Conservation (phyloP, 192 early-diverging fungal species). For the Podila verticillata region DNA sequence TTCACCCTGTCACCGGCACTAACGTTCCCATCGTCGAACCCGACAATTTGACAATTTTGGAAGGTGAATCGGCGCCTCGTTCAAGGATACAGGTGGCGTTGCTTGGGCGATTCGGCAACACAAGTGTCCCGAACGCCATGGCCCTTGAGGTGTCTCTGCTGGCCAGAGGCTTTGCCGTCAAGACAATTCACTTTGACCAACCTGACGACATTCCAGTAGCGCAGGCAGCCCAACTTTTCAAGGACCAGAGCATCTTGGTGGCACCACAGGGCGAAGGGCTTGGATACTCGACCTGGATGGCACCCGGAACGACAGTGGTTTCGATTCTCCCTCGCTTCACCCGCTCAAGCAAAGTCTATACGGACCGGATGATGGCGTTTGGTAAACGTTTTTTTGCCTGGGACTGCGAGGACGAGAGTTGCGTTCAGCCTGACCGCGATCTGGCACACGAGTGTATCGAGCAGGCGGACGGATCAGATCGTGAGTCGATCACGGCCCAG, state of each 20-base stretch:
- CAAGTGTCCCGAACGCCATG: conserved; percentile 43
- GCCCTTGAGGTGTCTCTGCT: conserved; percentile 37
- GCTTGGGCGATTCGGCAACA: conserved; percentile 47
- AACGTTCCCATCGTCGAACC: conserved; percentile 10
- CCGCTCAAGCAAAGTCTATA: conserved; percentile 47
- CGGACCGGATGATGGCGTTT: conserved; percentile 50
- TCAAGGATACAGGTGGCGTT: conserved; percentile 37
- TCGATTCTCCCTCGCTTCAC: conserved; percentile 45
- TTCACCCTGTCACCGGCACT: conserved; percentile 22
- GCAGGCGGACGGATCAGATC: conserved; percentile 12
- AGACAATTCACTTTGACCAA: conserved; percentile 38
- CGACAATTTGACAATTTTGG: conserved; percentile 10
- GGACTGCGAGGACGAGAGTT: conserved; percentile 41
- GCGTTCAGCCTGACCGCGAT: conserved; percentile 41
- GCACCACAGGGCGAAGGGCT: conserved; percentile 44
- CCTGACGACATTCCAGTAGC: conserved; percentile 20
- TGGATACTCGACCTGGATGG: conserved; percentile 40
- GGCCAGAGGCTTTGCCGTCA: conserved; percentile 40
- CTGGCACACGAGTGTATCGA: conserved; percentile 47
- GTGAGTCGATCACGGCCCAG: conserved; percentile 15
- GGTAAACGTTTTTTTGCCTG: conserved; percentile 47
- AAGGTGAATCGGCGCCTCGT: conserved; percentile 32
- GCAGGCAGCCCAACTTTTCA: conserved; percentile 40
- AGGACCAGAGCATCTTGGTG: conserved; percentile 33
- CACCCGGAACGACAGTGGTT: conserved; percentile 26